Conservation (phyloP, 257 asterid genomes). For the Solanum verrucosum region DNA sequence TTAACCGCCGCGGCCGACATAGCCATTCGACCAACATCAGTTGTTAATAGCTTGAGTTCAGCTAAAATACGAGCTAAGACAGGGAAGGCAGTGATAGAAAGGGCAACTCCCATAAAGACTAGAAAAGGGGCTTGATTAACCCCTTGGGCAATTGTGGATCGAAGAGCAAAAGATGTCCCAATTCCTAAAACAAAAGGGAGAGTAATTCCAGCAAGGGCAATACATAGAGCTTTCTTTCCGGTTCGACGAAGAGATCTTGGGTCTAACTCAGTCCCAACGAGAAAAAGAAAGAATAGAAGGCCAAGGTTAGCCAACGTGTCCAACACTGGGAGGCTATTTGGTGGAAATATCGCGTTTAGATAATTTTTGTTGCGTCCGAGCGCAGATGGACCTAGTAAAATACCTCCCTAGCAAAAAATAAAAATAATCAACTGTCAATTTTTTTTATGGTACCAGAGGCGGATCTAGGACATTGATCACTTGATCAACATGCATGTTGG, state of each 20-base stretch:
- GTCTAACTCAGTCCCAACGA: conserved; percentile 24
- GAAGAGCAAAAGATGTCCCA: conserved; percentile 15
- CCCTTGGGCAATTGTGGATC: conserved; percentile 9
- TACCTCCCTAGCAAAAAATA: conserved; percentile 8
- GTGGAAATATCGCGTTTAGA: conserved; percentile 13
- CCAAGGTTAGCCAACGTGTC: conserved; percentile 32
- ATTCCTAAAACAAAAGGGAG: conserved; percentile 21
- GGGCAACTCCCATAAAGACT: conserved; percentile 26
- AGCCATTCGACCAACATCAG: conserved; percentile 10
- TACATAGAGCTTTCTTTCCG: conserved; percentile 11
- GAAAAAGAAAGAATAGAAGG: conserved; percentile 22
- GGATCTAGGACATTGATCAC: background rate
- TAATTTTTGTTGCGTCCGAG: conserved; percentile 7
- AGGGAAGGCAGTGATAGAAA: background rate
- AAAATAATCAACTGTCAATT: background rate
- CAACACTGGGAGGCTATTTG: conserved; percentile 16
- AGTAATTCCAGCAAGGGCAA: conserved; percentile 22
- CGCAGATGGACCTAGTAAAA: conserved; percentile 25
- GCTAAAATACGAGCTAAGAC: background rate
- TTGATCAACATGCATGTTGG: background rate
- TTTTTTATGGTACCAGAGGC: background rate
- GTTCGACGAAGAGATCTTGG: conserved; percentile 1
- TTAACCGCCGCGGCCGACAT: conserved; percentile 25
- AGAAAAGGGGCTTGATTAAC: conserved; percentile 14
- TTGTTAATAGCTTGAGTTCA: background rate